Evolutionary conservation across 1,284 basidiomycete genomes (phyloP), one percentile per base, ranked within the genome.

Genomic region (Ceratobasidium sp.): DNA sequence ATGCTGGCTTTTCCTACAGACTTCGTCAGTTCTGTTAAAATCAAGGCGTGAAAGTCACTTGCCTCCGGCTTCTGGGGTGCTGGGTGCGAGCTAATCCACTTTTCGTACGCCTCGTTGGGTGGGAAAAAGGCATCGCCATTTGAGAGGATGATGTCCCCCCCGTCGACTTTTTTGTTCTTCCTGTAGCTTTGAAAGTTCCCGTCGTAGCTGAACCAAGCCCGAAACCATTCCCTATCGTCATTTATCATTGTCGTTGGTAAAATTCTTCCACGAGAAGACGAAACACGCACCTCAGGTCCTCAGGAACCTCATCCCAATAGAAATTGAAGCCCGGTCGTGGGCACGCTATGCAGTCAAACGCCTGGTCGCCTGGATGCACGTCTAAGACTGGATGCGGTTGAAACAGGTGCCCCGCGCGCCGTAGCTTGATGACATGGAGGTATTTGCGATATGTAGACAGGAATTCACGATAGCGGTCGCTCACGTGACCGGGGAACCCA

Each of bases 381-480:
- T 61, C 56, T 11, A 52, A 25, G 29, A n/a, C 69, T 1, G 69
- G 54, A 11, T 71, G 43, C 6, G 29, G 32, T 13, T 32, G 37
- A 17, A 61, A 59, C 6, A 7, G 17, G 1, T 59, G 40, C 1
- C 57, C 40, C 0, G 62, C 7, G 0, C 43, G 17, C n/a, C n/a
- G 34, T 19, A 65, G n/a, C 9, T 65, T 44, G 6, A n/a, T 22
- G 19, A 65, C 22, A 25, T 49, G 62, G 5, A 65, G 62, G n/a
- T 22, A 74, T 22, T 46, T 32, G 17, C 59, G 22, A 15, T 74
- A 29, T 19, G 70, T 44, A 13, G 25, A 8, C 8, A 44, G 19
- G 9, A 74, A 19, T n/a, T 74, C 70, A 7, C 59, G 70, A 40
- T 74, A 74, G 2, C 59, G 70, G n/a, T 74, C 70, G n/a, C 9